Percentiles rank a stretch among this genome's conserved stretches.
phyloP scores from a whole-genome alignment of 2,329 filamentous ascomycete species.

The Rutstroemia sp. region DNA sequence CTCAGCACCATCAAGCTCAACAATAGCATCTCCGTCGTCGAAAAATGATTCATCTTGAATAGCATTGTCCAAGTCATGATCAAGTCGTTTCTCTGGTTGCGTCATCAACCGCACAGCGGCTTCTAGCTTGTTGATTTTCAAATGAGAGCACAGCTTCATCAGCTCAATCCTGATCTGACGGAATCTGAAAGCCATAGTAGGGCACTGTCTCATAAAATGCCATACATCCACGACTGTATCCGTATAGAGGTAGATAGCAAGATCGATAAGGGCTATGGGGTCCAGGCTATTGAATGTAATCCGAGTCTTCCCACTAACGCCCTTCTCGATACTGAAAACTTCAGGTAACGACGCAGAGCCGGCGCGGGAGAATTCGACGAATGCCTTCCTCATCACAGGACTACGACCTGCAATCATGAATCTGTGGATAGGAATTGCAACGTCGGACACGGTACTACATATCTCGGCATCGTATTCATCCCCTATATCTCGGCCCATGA shows the following conservation, averaged over 20 bases:
- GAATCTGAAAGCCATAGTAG: conserved; percentile 62
- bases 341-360: conserved; percentile 53
- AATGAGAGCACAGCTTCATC: conserved; percentile 71
- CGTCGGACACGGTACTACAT: conserved; percentile 56
- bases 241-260: conserved; percentile 74
- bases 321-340: conserved; percentile 47
- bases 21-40: conserved; percentile 67
- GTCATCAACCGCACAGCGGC: conserved; percentile 69
- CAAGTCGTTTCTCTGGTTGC: conserved; percentile 53
- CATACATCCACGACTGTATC: conserved; percentile 79
- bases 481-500: conserved; percentile 34
- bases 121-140: conserved; percentile 68
- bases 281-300: conserved; percentile 67
- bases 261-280: conserved; percentile 69
- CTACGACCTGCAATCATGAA: conserved; percentile 76
- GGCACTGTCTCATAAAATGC: conserved; percentile 62
- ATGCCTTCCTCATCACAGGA: conserved; percentile 52
- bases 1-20: conserved; percentile 71
- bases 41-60: conserved; percentile 65
- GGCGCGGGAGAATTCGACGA: conserved; percentile 49
- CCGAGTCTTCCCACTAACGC: conserved; percentile 39
- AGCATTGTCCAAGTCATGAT: conserved; percentile 63
- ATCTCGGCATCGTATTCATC: conserved; percentile 33
- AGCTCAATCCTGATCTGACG: conserved; percentile 75
- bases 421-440: conserved; percentile 72